Conservation (phyloP, 139 green algal species). For the Tetraselmis striata region DNA sequence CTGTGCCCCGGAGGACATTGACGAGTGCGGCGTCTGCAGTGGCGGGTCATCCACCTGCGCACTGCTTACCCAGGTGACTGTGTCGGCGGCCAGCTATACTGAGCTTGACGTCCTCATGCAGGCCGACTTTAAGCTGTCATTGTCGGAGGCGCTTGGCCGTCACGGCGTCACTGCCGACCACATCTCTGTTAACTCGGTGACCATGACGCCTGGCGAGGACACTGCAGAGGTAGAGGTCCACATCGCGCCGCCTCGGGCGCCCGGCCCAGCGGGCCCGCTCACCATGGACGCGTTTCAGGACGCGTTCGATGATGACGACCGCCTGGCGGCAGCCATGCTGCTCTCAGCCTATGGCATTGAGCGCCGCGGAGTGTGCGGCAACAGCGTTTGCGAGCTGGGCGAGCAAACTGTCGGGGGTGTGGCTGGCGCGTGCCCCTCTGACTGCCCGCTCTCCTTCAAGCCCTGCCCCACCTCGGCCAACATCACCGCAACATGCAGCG, state of each 20-base stretch:
- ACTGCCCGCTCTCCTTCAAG: neutral
- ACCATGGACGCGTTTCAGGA: neutral
- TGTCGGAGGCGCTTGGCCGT: neutral
- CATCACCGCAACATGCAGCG: neutral
- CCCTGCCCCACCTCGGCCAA: neutral
- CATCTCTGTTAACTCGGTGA: neutral
- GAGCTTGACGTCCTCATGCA: neutral
- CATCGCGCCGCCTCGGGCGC: constrained; percentile 2
- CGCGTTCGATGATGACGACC: neutral
- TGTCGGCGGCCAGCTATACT: neutral
- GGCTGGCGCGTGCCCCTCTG: neutral
- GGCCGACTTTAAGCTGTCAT: neutral
- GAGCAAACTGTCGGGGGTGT: neutral
- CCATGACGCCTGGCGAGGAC: neutral
- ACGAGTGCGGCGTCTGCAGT: constrained; percentile 52
- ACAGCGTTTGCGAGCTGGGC: constrained; percentile 44
- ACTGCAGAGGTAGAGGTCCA: neutral
- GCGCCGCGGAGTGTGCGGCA: constrained; percentile 35
- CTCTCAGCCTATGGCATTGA: neutral
- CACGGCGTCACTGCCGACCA: neutral
- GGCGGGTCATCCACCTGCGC: constrained; percentile 32
- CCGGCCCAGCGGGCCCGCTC: neutral
- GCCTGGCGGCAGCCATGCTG: neutral
- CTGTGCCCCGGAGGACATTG: constrained; percentile 29
- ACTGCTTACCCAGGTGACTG: neutral